A percentile compares a stretch with the other conserved stretches of the same genome.
These are phyloP conservation scores for Volvox reticuliferus DNA, from an alignment of 139 green algal species.

Conservation along the genomic window DNA sequence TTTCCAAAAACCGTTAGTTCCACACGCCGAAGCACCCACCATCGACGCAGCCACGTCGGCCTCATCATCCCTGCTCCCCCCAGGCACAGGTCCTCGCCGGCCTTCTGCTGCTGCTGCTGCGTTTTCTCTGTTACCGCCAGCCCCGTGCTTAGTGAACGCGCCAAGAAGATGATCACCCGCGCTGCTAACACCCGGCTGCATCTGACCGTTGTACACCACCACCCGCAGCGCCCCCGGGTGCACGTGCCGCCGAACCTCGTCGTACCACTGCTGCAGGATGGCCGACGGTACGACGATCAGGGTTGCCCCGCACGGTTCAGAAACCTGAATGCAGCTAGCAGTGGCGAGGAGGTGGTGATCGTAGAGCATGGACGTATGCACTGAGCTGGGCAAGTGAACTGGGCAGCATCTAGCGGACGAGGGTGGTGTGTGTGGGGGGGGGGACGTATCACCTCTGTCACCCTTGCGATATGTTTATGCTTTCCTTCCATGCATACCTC, in stretches of 20 bases:
- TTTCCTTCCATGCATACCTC: too few relatives aligned
- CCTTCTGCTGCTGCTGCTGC: too few relatives aligned
- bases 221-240: constrained; percentile 69
- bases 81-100: background rate
- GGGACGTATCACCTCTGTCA: too few relatives aligned
- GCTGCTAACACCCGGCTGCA: constrained; percentile 11
- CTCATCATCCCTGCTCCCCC: background rate
- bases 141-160: background rate
- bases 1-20: too few relatives aligned
- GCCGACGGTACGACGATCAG: constrained; percentile 91
- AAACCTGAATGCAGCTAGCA: constrained; percentile 44
- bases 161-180: background rate
- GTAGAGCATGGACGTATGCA: too few relatives aligned
- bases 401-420: too few relatives aligned
- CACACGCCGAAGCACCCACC: background rate
- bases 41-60: background rate
- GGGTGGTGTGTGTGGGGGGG: too few relatives aligned
- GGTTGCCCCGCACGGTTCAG: constrained; percentile 75
- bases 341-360: too few relatives aligned
- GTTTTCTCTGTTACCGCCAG: too few relatives aligned
- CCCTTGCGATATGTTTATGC: too few relatives aligned
- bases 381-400: too few relatives aligned
- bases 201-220: constrained; percentile 79
- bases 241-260: constrained; percentile 71
- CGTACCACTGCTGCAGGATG: constrained; percentile 92